phyloP scores from a whole-genome alignment of 176 grass and related monocot genomes.

The Otatea glauca region DNA sequence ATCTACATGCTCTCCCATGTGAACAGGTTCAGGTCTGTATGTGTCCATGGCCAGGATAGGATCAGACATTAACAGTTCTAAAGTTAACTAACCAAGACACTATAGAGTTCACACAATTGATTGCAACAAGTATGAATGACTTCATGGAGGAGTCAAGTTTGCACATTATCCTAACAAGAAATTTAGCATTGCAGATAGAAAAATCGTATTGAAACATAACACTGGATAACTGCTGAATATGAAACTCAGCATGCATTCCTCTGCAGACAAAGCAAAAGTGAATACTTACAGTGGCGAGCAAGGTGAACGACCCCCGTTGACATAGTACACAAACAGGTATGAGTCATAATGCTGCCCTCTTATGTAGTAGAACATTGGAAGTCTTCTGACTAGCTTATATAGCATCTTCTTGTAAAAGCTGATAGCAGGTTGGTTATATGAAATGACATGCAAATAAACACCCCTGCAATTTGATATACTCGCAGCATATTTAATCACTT shows the following conservation, averaged over 20 bases:
- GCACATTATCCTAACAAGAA: slow-evolving; percentile 4
- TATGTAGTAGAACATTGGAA: slow-evolving; percentile 93
- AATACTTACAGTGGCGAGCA: slow-evolving; percentile 90
- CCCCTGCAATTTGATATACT: slow-evolving; percentile 89
- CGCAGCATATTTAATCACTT: slow-evolving; percentile 93
- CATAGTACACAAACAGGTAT: slow-evolving; percentile 92
- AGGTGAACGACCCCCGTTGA: slow-evolving; percentile 78
- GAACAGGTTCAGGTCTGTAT: slow-evolving; percentile 14
- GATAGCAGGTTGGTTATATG: slow-evolving; percentile 94
- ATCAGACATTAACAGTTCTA: slow-evolving; percentile 19
- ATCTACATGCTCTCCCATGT: slow-evolving; percentile 24
- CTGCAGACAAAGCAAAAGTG: slow-evolving; percentile 11
- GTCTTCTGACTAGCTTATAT: slow-evolving; percentile 84
- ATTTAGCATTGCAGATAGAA: neutral
- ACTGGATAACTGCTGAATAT: slow-evolving; percentile 27
- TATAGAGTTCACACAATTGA: slow-evolving; percentile 1
- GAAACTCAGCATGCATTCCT: neutral
- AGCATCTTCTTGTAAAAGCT: slow-evolving; percentile 98
- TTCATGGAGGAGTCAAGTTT: slow-evolving; percentile 26
- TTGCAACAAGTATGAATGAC: neutral
- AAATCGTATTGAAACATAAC: slow-evolving; percentile 24
- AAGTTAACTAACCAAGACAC: slow-evolving; percentile 27
- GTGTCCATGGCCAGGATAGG: slow-evolving; percentile 24
- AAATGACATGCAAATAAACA: slow-evolving; percentile 99
- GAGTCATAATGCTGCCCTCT: slow-evolving; percentile 92